These are phyloP conservation scores for Alliaria petiolata DNA, from an alignment of 345 rosid genomes.

Conservation along the genomic window DNA sequence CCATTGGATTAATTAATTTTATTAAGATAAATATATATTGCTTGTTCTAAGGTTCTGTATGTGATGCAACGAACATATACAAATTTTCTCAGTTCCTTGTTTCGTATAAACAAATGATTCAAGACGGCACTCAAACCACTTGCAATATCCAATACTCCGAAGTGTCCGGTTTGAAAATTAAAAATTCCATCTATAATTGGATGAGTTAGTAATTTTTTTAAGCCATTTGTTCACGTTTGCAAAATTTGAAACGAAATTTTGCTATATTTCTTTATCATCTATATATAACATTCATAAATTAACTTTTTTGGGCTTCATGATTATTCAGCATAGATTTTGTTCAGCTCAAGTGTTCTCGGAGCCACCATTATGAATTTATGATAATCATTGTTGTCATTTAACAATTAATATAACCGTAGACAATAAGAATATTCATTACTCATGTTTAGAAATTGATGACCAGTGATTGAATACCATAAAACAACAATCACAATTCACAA, in stretches of 20 bases:
- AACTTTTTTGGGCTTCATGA: too few relatives aligned
- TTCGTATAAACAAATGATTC: conserved; percentile 4
- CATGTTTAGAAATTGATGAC: background rate
- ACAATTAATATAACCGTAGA: background rate
- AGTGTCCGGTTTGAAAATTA: background rate
- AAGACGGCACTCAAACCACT: conserved; percentile 32
- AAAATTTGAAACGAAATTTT: too few relatives aligned
- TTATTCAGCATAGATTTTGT: too few relatives aligned
- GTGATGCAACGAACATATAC: conserved; percentile 23
- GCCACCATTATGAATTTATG: background rate
- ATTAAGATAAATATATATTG: background rate
- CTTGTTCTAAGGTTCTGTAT: conserved; percentile 24
- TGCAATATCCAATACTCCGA: conserved; percentile 8
- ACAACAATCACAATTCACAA: background rate
- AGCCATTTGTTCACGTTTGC: too few relatives aligned
- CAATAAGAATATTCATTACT: background rate
- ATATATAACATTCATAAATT: background rate
- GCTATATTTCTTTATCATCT: too few relatives aligned
- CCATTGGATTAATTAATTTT: background rate
- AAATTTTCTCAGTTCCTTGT: background rate
- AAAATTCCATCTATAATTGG: too few relatives aligned
- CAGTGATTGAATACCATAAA: background rate
- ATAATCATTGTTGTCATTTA: too few relatives aligned
- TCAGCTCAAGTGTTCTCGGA: too few relatives aligned
- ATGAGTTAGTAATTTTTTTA: too few relatives aligned